These are phyloP conservation scores for Pichia thaimueangensis DNA, from an alignment of 805 yeast species.

Conservation along the genomic window DNA sequence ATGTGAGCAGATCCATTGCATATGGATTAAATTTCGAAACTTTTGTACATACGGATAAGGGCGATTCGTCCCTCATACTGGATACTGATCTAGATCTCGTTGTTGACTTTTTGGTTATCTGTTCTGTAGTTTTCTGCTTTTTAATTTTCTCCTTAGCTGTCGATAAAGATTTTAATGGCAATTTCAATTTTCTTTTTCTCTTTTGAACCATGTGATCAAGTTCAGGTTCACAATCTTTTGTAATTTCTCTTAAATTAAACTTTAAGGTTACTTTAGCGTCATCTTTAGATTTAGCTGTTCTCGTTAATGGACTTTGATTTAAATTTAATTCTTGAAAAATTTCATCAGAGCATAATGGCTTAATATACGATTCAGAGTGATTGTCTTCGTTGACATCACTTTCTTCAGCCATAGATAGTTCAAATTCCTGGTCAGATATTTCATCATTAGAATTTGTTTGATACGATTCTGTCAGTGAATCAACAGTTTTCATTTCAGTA, in stretches of 20 bases:
- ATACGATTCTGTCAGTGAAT: neutral
- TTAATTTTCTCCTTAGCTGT: neutral
- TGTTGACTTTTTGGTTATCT: no score
- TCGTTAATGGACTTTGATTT: neutral
- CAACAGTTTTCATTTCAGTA: neutral
- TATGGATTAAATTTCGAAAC: constrained; percentile 7
- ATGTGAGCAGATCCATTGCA: constrained; percentile 5
- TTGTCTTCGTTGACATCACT: constrained; percentile 12
- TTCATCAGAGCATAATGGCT: no score
- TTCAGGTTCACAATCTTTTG: neutral
- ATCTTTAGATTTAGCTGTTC: constrained; percentile 1
- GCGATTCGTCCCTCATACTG: no score
- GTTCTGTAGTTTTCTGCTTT: no score
- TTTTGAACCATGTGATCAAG: constrained; percentile 21
- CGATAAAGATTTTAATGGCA: no score
- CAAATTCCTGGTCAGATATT: constrained; percentile 10
- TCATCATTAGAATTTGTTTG: neutral
- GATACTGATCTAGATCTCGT: no score
- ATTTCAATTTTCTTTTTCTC: neutral
- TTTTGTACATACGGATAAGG: no score
- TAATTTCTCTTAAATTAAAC: neutral
- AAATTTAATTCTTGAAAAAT: no score
- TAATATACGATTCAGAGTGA: no score
- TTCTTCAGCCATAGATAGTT: constrained; percentile 17
- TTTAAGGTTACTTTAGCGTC: neutral